phyloP scores from a whole-genome alignment of 129 eudicot genomes.

The Helichrysum umbraculigerum region DNA sequence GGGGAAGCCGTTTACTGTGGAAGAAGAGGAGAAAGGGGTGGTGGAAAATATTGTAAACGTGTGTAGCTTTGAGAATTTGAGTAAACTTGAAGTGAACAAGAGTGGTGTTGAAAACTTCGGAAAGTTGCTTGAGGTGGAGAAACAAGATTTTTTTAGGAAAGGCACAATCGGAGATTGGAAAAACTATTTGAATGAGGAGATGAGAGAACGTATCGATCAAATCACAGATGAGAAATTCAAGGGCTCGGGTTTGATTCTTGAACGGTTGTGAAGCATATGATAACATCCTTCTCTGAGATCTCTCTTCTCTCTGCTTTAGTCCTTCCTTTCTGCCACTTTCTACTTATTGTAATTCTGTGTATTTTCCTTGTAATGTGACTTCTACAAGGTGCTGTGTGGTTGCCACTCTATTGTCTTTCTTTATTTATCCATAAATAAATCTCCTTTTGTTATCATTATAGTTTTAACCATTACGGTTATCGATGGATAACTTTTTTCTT shows the following conservation, averaged over 20 bases:
- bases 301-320: too few species aligned
- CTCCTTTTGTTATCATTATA: too few species aligned
- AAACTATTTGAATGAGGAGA: constrained; percentile 8
- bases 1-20: constrained; percentile 27
- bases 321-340: too few species aligned
- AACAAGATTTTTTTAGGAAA: background rate
- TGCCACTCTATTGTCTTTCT: too few species aligned
- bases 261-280: too few species aligned
- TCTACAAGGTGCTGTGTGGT: too few species aligned
- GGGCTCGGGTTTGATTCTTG: constrained; percentile 17
- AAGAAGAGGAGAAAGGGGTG: constrained; percentile 20
- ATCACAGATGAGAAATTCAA: background rate
- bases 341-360: too few species aligned
- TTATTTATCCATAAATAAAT: too few species aligned
- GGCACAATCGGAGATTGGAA: constrained; percentile 23
- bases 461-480: too few species aligned
- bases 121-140: background rate
- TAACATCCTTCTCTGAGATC: too few species aligned
- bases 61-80: constrained; percentile 20
- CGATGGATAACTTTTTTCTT: background rate
- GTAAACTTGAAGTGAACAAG: constrained; percentile 19
- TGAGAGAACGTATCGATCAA: constrained; percentile 14
- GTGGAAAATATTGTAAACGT: constrained; percentile 17
- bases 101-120: background rate
- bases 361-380: too few species aligned